phyloP scores from a whole-genome alignment of 2,329 filamentous ascomycete species.

The Diplodia intermedia region DNA sequence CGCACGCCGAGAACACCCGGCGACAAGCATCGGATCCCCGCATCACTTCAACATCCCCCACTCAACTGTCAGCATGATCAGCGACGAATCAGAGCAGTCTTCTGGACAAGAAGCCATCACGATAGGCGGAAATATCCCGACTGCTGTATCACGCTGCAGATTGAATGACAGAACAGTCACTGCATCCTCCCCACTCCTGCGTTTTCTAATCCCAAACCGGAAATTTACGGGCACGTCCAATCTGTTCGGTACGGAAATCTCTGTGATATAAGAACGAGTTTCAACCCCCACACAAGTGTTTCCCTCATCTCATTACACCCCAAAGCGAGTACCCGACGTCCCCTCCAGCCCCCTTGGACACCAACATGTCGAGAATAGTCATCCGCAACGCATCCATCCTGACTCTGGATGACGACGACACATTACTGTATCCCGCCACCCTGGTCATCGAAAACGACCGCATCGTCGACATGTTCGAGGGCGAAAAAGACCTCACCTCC shows the following conservation, averaged over 20 bases:
- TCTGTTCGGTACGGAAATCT: slow-evolving; percentile 7
- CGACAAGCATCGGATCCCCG: background rate
- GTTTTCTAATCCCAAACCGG: slow-evolving; percentile 1
- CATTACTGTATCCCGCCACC: slow-evolving; percentile 2
- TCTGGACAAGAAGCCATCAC: background rate
- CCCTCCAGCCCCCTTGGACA: background rate
- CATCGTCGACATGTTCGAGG: slow-evolving; percentile 2
- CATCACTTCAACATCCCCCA: background rate
- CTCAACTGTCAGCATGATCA: background rate
- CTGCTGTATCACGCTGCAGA: too few relatives aligned
- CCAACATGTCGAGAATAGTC: slow-evolving; percentile 11
- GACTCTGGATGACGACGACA: slow-evolving; percentile 19
- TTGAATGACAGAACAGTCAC: background rate
- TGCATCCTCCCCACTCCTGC: slow-evolving; percentile 7
- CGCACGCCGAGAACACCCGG: background rate
- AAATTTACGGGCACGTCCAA: slow-evolving; percentile 22
- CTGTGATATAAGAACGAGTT: background rate
- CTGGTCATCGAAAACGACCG: slow-evolving; percentile 12
- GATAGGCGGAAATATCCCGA: background rate
- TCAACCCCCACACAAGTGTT: background rate
- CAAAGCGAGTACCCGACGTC: background rate
- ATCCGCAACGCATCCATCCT: slow-evolving; percentile 16
- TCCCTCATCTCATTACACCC: background rate
- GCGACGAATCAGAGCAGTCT: background rate
- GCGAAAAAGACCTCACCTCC: background rate